These are phyloP conservation scores for Trypanosoma platydactyli DNA, from an alignment of 208 protist species.

Conservation along the genomic window DNA sequence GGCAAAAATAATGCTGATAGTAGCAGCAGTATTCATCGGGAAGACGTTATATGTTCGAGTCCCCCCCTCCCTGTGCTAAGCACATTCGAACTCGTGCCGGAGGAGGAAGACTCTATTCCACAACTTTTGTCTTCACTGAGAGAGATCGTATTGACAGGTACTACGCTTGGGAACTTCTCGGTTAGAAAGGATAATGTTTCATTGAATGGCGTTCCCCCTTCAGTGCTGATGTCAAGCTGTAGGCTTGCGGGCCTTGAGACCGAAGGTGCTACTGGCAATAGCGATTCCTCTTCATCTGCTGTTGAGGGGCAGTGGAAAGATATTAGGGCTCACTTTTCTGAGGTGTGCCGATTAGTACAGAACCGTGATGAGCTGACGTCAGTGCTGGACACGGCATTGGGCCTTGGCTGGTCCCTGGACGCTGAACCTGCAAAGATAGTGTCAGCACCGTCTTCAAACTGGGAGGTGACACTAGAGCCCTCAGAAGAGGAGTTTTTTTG, in stretches of 20 bases:
- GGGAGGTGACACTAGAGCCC: constrained; percentile 4
- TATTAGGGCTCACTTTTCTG: constrained; percentile 38
- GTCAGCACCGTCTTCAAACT: background rate
- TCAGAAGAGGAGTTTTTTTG: constrained; percentile 2
- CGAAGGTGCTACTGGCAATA: background rate
- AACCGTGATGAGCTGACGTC: constrained; percentile 54
- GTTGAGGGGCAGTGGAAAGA: constrained; percentile 42
- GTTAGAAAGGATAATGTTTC: background rate
- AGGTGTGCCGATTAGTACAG: constrained; percentile 32
- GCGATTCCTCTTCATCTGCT: background rate
- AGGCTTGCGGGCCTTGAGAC: background rate
- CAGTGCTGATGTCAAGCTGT: background rate
- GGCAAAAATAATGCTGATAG: background rate
- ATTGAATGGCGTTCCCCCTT: background rate
- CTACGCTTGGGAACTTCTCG: constrained; percentile 29
- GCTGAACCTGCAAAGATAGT: background rate
- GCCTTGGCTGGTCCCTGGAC: constrained; percentile 36
- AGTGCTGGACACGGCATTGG: constrained; percentile 36
- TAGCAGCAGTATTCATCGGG: background rate
- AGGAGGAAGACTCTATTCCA: constrained; percentile 30
- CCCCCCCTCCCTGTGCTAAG: background rate
- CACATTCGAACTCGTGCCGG: constrained; percentile 46
- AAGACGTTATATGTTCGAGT: background rate
- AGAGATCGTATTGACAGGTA: constrained; percentile 50
- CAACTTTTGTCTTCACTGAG: constrained; percentile 43